Evolutionary conservation across 768 basidiomycete genomes (phyloP).

Genomic region (Lyophyllum atratum): DNA sequence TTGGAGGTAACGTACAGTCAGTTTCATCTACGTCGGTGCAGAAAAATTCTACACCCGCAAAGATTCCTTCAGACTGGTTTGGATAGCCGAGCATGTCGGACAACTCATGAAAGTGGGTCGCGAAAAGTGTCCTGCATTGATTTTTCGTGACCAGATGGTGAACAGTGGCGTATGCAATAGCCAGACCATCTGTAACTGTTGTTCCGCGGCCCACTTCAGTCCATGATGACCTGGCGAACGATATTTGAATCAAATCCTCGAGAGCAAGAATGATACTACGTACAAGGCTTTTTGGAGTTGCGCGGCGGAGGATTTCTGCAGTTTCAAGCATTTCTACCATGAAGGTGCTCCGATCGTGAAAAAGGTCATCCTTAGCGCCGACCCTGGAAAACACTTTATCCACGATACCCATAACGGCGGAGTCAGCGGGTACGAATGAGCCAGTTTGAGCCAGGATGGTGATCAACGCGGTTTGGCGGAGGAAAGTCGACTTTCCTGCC

Average conservation of each 20-base stretch:
- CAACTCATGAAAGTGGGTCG: slow-evolving; percentile 98
- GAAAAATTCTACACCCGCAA: slow-evolving; percentile 75
- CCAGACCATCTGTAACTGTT: slow-evolving; percentile 87
- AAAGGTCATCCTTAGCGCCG: slow-evolving; percentile 94
- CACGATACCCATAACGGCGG: slow-evolving; percentile 79
- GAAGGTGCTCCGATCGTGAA: slow-evolving; percentile 91
- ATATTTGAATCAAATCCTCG: background rate
- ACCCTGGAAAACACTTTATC: slow-evolving; percentile 94
- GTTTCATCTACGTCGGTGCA: slow-evolving; percentile 87
- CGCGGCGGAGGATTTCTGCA: slow-evolving; percentile 82
- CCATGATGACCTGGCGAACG: slow-evolving; percentile 87
- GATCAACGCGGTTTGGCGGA: slow-evolving; percentile 91
- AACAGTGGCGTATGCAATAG: slow-evolving; percentile 90
- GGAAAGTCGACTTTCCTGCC: slow-evolving; percentile 92
- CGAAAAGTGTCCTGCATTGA: slow-evolving; percentile 85
- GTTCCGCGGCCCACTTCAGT: slow-evolving; percentile 99
- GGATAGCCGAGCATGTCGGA: slow-evolving; percentile 78
- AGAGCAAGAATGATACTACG: slow-evolving; percentile 19
- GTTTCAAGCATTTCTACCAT: slow-evolving; percentile 99
- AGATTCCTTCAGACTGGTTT: slow-evolving; percentile 45
- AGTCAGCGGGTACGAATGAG: slow-evolving; percentile 89
- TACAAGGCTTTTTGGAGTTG: slow-evolving; percentile 83
- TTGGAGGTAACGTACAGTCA: slow-evolving; percentile 48
- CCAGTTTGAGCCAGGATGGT: slow-evolving; percentile 90
- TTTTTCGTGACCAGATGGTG: slow-evolving; percentile 78